These are phyloP conservation scores for Trichoderma hamatum DNA, from an alignment of 2,329 filamentous ascomycete genomes.

Conservation along the genomic window DNA sequence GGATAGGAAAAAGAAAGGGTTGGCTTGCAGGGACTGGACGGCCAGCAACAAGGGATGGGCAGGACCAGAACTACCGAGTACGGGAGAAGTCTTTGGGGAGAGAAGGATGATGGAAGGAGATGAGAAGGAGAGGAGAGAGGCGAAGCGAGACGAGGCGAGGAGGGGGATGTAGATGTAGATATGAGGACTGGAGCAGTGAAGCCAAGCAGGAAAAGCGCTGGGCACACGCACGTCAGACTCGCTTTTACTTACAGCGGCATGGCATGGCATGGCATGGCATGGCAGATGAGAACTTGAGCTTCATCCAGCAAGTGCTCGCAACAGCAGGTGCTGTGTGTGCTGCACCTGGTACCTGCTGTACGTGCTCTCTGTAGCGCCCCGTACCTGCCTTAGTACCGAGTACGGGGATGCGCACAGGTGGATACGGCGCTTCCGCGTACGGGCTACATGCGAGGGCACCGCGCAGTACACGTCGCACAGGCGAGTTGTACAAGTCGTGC, in stretches of 20 bases:
- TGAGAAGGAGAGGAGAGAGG: constrained; percentile 12
- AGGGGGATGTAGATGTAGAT: not conserved
- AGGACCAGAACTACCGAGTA: constrained; percentile 15
- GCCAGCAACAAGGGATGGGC: constrained; percentile 22
- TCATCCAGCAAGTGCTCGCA: not conserved
- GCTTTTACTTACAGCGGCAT: not conserved
- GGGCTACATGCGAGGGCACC: not conserved
- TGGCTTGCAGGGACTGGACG: constrained; percentile 24
- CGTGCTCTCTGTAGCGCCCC: constrained; percentile 6
- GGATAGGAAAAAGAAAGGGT: constrained; percentile 25
- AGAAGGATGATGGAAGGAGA: constrained; percentile 4
- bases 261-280: not conserved
- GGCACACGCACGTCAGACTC: not conserved
- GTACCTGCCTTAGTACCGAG: constrained; percentile 20
- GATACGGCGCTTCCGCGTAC: not conserved
- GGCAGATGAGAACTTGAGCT: not conserved
- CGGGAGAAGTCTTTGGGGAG: constrained; percentile 18
- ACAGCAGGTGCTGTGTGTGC: not conserved
- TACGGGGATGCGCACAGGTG: not conserved
- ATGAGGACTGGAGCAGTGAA: not conserved
- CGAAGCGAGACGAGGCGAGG: not conserved
- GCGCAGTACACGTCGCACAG: not conserved
- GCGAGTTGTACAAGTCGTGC: not conserved
- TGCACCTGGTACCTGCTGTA: not conserved
- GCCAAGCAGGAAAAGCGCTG: not conserved